A percentile compares a stretch with the other conserved stretches of the same genome.
Evolutionary conservation across 768 basidiomycete genomes (phyloP).

Genomic region (Mycena maculata): DNA sequence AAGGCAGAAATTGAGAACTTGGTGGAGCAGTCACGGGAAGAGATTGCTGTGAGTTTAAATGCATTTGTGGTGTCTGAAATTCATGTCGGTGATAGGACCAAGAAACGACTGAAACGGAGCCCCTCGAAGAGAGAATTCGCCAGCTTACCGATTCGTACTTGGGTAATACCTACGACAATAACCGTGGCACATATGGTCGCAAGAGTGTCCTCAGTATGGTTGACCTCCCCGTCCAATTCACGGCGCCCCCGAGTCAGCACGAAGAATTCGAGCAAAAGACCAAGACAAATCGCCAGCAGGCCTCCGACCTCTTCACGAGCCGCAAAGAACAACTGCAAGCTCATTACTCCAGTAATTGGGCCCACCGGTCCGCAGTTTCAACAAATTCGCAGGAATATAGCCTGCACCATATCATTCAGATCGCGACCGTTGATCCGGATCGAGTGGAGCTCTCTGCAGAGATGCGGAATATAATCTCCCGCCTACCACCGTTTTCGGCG

Average conservation of each 20-base stretch:
- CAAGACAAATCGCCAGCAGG: not conserved
- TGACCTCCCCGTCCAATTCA: slow-evolving; percentile 1
- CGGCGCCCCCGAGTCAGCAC: not conserved
- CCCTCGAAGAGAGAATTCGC: not conserved
- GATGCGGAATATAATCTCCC: not conserved
- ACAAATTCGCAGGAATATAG: not conserved
- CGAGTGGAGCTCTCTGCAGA: not conserved
- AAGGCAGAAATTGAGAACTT: not conserved
- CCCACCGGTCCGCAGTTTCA: not conserved
- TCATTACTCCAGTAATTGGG: not conserved
- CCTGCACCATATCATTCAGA: not conserved
- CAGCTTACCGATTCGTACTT: slow-evolving; percentile 9
- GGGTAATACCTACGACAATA: slow-evolving; percentile 11
- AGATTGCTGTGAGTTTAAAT: not conserved
- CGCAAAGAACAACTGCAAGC: not conserved
- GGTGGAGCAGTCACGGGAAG: not conserved
- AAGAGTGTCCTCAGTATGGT: slow-evolving; percentile 13
- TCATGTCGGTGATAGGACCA: too few relatives aligned
- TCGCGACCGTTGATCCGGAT: not conserved
- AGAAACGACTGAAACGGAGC: too few relatives aligned
- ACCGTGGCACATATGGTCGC: slow-evolving; percentile 13
- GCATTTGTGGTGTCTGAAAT: too few relatives aligned
- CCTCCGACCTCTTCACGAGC: not conserved
- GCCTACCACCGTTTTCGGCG: not conserved
- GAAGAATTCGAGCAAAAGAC: slow-evolving; percentile 12